Evolutionary conservation across 2,329 filamentous ascomycete genomes (phyloP), one percentile per base, ranked within the genome.

Genomic region (Davidsoniella australis): DNA sequence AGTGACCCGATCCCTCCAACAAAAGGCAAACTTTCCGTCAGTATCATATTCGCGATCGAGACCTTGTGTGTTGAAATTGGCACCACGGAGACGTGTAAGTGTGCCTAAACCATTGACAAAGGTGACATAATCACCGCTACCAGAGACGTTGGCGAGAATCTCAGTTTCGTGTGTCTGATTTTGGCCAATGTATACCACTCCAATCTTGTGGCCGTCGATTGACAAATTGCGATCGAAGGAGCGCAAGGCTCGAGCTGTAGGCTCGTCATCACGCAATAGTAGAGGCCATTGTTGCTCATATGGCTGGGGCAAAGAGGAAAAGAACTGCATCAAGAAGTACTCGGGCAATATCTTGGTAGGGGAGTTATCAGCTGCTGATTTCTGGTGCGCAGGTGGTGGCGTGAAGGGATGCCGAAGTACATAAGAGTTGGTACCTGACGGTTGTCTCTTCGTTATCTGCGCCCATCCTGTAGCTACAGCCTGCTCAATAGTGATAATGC

Each of bases 121-220:
- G 41, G 84, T 76, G 8, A 85, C 79, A 59, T 95, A 98, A 58
- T 94, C 88, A 41, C 78, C 76, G 55, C 86, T 94, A 23, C 91
- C 91, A 26, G 78, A 80, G 3, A 84, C 78, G 56, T 98, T 98
- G 57, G 82, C 75, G 24, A 98, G 72, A 36, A 96, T 94, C 50
- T 93, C 85, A 0, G 71, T 68, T 62, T 96, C 91, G 1, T 79
- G 66, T 0, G 76, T 85, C 64, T 98, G 91, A 5, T 82, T 82
- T 57, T 93, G 81, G 48, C 83, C 87, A 55, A 96, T 82, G 63
- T 95, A 98, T 39, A 98, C 80, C 18, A 98, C 82, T 14, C 91
- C 91, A 40, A 94, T 82, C 64, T 94, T 95, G 69, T 96, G 87
- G 5, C 87, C 87, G 63, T 98, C 91, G 4, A 98, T 81, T 7